Conservation (phyloP, 116 monocot species). For the Trichopus zeylanicus region DNA sequence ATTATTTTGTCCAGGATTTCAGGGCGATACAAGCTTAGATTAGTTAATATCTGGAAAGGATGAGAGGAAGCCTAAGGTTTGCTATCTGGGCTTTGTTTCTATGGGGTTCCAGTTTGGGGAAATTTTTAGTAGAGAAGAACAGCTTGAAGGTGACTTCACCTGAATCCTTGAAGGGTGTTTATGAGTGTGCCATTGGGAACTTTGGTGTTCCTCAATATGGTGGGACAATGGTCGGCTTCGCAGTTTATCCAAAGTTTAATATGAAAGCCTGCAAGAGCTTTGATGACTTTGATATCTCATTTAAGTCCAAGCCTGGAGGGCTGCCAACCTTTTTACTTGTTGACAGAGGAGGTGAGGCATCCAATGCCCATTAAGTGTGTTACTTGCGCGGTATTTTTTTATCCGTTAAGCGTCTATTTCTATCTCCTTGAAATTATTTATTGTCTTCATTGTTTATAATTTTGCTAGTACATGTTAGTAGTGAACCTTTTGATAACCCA, state of each 20-base stretch:
- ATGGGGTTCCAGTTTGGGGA: slow-evolving; percentile 35
- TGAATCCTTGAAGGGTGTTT: slow-evolving; percentile 55
- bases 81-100: slow-evolving; percentile 33
- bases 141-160: slow-evolving; percentile 83
- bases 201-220: slow-evolving; percentile 96
- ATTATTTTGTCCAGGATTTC: not conserved
- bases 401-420: too few relatives aligned
- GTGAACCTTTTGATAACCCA: too few relatives aligned
- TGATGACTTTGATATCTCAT: slow-evolving; percentile 61
- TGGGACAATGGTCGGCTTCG: slow-evolving; percentile 82
- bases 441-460: too few relatives aligned
- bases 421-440: too few relatives aligned
- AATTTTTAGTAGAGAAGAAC: slow-evolving; percentile 95
- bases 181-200: slow-evolving; percentile 95
- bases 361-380: too few relatives aligned
- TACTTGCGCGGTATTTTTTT: too few relatives aligned
- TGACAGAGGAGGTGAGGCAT: slow-evolving; percentile 96
- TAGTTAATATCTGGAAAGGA: slow-evolving; percentile 2
- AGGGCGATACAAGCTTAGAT: not conserved
- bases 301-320: slow-evolving; percentile 74
- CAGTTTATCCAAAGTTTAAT: slow-evolving; percentile 72
- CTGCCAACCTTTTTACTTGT: slow-evolving; percentile 91
- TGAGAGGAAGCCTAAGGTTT: slow-evolving; percentile 31
- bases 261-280: slow-evolving; percentile 77
- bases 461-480: too few relatives aligned